These are phyloP conservation scores for Aspergillus oerlinghausenensis DNA, from an alignment of 2,329 filamentous ascomycete genomes.

Conservation along the genomic window DNA sequence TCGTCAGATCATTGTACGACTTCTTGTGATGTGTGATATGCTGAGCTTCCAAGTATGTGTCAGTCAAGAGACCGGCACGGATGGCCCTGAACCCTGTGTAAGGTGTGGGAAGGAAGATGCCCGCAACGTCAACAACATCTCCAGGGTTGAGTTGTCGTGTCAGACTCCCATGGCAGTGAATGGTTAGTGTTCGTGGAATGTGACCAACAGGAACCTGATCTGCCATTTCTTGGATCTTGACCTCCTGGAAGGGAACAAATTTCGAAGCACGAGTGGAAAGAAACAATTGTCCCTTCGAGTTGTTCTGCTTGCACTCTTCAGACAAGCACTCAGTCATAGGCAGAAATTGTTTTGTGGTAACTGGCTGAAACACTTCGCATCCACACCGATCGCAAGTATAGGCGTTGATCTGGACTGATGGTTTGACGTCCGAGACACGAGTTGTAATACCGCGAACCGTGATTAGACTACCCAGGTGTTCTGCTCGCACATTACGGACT, in stretches of 20 bases:
- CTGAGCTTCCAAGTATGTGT: conserved; percentile 95
- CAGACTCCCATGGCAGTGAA: conserved; percentile 82
- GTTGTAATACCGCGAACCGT: conserved; percentile 93
- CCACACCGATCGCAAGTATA: conserved; percentile 97
- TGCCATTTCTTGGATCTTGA: conserved; percentile 99
- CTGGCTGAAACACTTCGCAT: conserved; percentile 94
- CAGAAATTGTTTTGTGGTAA: conserved; percentile 84
- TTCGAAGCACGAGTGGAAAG: conserved; percentile 95
- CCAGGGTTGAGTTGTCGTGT: conserved; percentile 87
- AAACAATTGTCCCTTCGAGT: conserved; percentile 88
- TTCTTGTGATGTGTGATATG: conserved; percentile 95
- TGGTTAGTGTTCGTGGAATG: conserved; percentile 84
- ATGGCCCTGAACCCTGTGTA: conserved; percentile 99
- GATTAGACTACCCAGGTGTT: conserved; percentile 88
- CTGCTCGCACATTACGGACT: conserved; percentile 88
- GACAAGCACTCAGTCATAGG: conserved; percentile 85
- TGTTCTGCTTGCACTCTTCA: conserved; percentile 81
- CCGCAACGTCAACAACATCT: conserved; percentile 88
- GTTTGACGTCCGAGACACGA: conserved; percentile 95
- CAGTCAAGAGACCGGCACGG: conserved; percentile 88
- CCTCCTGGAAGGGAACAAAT: conserved; percentile 94
- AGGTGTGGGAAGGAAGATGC: conserved; percentile 93
- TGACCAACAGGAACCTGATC: conserved; percentile 98
- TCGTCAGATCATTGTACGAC: conserved; percentile 85
- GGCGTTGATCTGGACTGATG: conserved; percentile 92